Percentiles rank a stretch among this genome's conserved stretches.
Evolutionary conservation across 2,329 filamentous ascomycete species (phyloP).

Genomic region (Lachnellula cervina): DNA sequence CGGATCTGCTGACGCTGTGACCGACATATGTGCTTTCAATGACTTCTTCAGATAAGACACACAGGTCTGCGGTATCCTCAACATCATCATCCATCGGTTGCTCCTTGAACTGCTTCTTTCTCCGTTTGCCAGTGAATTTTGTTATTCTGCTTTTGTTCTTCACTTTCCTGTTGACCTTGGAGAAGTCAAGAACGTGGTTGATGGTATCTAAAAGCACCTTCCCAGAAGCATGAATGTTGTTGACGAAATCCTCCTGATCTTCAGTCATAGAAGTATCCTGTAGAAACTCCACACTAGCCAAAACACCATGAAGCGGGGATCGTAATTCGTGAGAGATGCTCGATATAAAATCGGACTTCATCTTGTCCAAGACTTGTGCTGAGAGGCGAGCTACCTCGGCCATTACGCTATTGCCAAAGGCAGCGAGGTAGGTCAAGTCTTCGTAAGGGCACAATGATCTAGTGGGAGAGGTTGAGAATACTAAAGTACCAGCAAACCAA

Average conservation of each 20-base stretch:
- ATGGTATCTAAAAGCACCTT: conserved; percentile 49
- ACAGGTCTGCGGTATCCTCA: conserved; percentile 25
- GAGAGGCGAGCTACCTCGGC: conserved; percentile 49
- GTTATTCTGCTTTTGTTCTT: conserved; percentile 21
- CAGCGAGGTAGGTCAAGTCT: conserved; percentile 47
- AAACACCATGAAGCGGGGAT: conserved; percentile 55
- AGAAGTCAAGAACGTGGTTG: conserved; percentile 49
- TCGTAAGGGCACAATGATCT: conserved; percentile 42
- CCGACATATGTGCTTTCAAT: conserved; percentile 30
- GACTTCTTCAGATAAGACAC: conserved; percentile 29
- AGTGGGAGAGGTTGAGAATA: conserved; percentile 42
- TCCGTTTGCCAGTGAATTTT: conserved; percentile 10
- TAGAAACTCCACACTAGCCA: conserved; percentile 49
- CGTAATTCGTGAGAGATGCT: conserved; percentile 58
- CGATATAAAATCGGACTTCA: conserved; percentile 50
- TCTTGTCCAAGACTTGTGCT: conserved; percentile 33
- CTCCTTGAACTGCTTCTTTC: conserved; percentile 7
- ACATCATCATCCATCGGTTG: conserved; percentile 11
- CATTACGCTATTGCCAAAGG: conserved; percentile 52
- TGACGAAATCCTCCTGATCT: conserved; percentile 42
- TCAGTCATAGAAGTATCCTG: conserved; percentile 45
- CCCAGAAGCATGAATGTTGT: conserved; percentile 47
- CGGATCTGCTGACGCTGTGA: conserved; percentile 21
- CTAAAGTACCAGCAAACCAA: conserved; percentile 46
- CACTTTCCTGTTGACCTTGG: conserved; percentile 44